These are phyloP conservation scores for Phytophthora nicotianae DNA, from an alignment of 352 stramenopile genomes.

Conservation along the genomic window DNA sequence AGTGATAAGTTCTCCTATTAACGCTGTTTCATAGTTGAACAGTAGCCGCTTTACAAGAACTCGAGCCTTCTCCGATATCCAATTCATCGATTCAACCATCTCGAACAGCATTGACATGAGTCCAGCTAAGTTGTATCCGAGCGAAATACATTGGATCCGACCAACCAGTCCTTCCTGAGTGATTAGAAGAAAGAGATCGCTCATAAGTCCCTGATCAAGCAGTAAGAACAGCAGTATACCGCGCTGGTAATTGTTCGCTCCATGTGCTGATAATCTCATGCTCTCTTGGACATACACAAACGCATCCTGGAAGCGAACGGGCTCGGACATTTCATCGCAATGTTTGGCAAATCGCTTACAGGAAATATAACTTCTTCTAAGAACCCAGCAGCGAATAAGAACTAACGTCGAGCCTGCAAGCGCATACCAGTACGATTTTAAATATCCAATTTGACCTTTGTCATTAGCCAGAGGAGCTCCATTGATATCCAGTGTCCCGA, in stretches of 20 bases:
- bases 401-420: conserved; percentile 3
- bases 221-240: conserved; percentile 14
- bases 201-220: conserved; percentile 25
- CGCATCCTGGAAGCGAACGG: conserved; percentile 8
- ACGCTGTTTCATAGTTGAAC: conserved; percentile 8
- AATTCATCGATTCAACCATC: conserved; percentile 33
- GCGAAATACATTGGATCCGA: conserved; percentile 24
- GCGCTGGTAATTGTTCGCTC: conserved; percentile 23
- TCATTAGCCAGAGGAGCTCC: conserved; percentile 6
- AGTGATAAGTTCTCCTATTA: conserved; percentile 4
- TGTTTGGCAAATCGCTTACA: background rate
- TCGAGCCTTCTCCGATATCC: background rate
- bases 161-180: conserved; percentile 19
- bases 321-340: background rate
- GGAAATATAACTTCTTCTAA: background rate
- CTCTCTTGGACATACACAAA: conserved; percentile 26
- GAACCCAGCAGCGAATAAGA: background rate
- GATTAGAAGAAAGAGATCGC: conserved; percentile 33
- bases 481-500: conserved; percentile 24
- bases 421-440: conserved; percentile 21
- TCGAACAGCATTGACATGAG: conserved; percentile 31
- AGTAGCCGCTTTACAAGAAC: conserved; percentile 2
- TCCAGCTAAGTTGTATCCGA: conserved; percentile 28
- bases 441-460: background rate
- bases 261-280: conserved; percentile 11